phyloP scores from a whole-genome alignment of 2,329 filamentous ascomycete genomes.

The Neopestalotiopsis rosae region DNA sequence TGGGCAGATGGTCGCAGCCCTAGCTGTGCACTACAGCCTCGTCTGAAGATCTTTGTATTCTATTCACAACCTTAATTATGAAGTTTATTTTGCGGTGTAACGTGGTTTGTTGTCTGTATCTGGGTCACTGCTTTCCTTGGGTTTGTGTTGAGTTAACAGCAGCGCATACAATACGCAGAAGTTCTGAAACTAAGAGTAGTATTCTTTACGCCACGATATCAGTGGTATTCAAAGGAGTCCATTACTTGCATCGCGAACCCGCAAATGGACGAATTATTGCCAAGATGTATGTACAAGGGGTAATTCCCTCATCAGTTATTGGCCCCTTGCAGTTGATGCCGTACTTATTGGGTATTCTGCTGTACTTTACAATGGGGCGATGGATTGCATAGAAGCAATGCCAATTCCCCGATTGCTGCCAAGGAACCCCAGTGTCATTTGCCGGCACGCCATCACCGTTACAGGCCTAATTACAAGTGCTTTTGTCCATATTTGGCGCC shows the following conservation, averaged over 20 bases:
- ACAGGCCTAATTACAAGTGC: conserved; percentile 3
- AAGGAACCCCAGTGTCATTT: neutral
- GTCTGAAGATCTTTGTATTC: neutral
- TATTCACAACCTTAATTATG: neutral
- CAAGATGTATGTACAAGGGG: too few relatives aligned
- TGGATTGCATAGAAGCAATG: neutral
- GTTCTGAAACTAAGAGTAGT: too few relatives aligned
- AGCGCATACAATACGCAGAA: too few relatives aligned
- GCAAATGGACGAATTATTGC: too few relatives aligned
- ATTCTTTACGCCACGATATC: too few relatives aligned
- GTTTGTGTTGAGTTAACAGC: too few relatives aligned
- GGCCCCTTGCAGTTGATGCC: neutral
- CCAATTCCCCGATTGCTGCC: neutral
- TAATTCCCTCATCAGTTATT: too few relatives aligned
- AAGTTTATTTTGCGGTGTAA: neutral
- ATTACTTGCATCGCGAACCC: too few relatives aligned
- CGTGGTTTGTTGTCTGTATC: neutral
- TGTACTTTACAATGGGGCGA: neutral
- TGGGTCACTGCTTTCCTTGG: neutral
- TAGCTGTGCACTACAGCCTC: neutral
- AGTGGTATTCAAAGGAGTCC: too few relatives aligned
- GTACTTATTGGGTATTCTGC: neutral
- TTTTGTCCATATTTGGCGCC: conserved; percentile 1
- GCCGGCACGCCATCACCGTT: neutral
- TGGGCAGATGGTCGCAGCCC: neutral